Base-by-base conservation (phyloP, 495 filamentous ascomycete genomes). In the Amniculicola lignicola region DNA sequence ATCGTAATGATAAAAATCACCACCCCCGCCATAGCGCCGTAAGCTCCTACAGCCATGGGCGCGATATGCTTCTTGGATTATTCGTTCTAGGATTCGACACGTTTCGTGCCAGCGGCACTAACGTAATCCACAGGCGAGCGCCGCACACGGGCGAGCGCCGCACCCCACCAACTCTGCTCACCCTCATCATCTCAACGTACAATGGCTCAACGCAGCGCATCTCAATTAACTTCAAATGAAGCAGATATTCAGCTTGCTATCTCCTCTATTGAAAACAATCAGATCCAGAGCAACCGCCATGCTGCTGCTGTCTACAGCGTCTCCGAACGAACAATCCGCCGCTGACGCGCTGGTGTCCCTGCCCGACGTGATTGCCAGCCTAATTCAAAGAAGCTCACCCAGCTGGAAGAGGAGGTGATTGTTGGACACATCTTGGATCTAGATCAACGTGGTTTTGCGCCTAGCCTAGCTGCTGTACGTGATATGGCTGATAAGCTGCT, bases 401-500 rank as follows among this genome's bases (percentile, higher is more conserved):
- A 39, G 57, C 51, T 60, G 48, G 35, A 60, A 31, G 41, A 60
- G 57, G 22, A 54, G 57, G 51, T 43, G 18, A 49, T 60, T 54
- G 28, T 48, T 48, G n/a, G 38, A n/a, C 28, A 54, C 50, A 60
- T 60, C 41, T 43, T 61, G 12, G 43, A 61, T 19, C 51, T 61
- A 45, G 37, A 51, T 51, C 27, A 2, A 50, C 25, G 43, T 7
- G 33, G 52, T 19, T 57, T 61, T 61, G 4, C 43, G 16, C 51
- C 52, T 45, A 43, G 36, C 3, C 25, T 33, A 4, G 18, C 2
- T n/a, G 43, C 51, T 50, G 16, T 61, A 39, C 37, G 37, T 3
- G 36, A 57, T 55, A 61, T 61, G 37, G 57, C 37, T 14, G 44
- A 62, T 51, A 37, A 44, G 19, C 53, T 62, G 45, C 58, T 62